Conservation (phyloP, 2,329 filamentous ascomycete species). For the Botrytis squamosa region DNA sequence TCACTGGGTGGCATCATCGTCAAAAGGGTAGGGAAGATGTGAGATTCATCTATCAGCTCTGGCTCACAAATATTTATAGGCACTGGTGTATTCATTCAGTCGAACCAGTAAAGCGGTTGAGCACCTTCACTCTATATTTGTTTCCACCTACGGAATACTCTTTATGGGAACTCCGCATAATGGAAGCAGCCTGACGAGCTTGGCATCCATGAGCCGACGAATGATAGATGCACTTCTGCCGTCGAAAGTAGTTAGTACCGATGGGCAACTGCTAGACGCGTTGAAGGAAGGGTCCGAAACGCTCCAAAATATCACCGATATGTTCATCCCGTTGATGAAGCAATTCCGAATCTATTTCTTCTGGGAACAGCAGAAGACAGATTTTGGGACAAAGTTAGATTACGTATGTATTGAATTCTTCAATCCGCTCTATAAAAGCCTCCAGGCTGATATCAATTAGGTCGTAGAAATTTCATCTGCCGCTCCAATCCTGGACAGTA, state of each 20-base stretch:
- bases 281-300: not conserved
- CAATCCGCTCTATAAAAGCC: too few species aligned
- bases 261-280: not conserved
- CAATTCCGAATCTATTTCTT: slow-evolving; percentile 6
- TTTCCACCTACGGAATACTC: not conserved
- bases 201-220: not conserved
- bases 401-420: too few species aligned
- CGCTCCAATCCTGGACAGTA: not conserved
- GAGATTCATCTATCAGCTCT: too few species aligned
- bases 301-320: not conserved
- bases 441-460: too few species aligned
- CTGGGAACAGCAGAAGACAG: not conserved
- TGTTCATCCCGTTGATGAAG: slow-evolving; percentile 2
- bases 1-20: too few species aligned
- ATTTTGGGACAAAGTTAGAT: not conserved
- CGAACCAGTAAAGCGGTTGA: not conserved
- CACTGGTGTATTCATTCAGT: not conserved
- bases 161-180: slow-evolving; percentile 4
- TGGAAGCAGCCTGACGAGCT: not conserved
- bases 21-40: too few species aligned
- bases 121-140: not conserved
- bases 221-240: not conserved
- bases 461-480: slow-evolving; percentile 4
- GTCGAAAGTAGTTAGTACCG: not conserved
- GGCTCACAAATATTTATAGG: too few species aligned